phyloP scores from a whole-genome alignment of 1,284 basidiomycete genomes.

The Sphagnurus paluster region DNA sequence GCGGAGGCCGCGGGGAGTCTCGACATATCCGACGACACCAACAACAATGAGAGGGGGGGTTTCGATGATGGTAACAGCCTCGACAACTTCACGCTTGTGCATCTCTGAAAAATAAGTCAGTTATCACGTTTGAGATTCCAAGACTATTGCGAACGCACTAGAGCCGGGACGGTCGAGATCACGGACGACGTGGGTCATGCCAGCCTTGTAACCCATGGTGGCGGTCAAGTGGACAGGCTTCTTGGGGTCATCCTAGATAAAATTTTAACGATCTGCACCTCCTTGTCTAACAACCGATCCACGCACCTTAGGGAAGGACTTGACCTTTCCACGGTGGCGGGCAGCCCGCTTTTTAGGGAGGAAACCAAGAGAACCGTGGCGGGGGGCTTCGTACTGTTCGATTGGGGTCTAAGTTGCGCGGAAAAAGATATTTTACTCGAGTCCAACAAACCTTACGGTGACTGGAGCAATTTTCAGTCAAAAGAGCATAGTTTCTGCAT shows the following conservation, averaged over 20 bases:
- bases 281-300: not conserved
- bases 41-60: constrained; percentile 97
- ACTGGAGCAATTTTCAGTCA: constrained; percentile 35
- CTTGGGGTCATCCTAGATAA: constrained; percentile 92
- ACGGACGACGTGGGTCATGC: constrained; percentile 99
- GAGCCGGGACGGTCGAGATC: constrained; percentile 99
- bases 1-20: constrained; percentile 98
- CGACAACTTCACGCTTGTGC: constrained; percentile 99
- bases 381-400: constrained; percentile 89
- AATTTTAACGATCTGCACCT: constrained; percentile 1
- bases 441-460: constrained; percentile 58
- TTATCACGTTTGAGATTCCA: not conserved
- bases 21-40: constrained; percentile 99
- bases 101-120: constrained; percentile 65
- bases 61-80: constrained; percentile 96
- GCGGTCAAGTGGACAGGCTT: constrained; percentile 99
- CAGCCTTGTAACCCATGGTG: constrained; percentile 99
- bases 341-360: constrained; percentile 94
- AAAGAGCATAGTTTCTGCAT: constrained; percentile 6
- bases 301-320: constrained; percentile 93
- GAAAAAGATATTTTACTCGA: not conserved
- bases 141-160: constrained; percentile 59
- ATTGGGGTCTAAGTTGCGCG: constrained; percentile 9
- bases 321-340: constrained; percentile 96
- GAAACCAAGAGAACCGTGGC: constrained; percentile 92